Percentiles rank a stretch among this genome's conserved stretches.
phyloP scores from a whole-genome alignment of 1,284 basidiomycete species.

The Ganoderma lingzhi region DNA sequence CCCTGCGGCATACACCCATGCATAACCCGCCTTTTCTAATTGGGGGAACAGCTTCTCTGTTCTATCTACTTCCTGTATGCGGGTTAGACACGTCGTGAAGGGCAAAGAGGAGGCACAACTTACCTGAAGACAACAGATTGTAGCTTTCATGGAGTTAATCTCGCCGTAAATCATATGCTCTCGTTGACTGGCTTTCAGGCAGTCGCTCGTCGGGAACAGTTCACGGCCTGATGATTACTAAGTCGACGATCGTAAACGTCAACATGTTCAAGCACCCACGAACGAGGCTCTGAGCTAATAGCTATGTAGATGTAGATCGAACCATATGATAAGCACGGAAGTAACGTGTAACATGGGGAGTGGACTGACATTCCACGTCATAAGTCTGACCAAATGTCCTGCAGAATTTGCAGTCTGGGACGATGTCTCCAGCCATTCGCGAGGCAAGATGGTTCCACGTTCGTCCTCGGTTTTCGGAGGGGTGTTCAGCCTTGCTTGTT shows the following conservation, averaged over 20 bases:
- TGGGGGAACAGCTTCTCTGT: slow-evolving; percentile 70
- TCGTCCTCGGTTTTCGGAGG: slow-evolving; percentile 30
- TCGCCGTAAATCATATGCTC: slow-evolving; percentile 81
- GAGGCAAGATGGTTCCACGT: slow-evolving; percentile 49
- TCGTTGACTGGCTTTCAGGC: slow-evolving; percentile 77
- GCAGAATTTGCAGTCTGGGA: slow-evolving; percentile 21
- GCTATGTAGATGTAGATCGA: slow-evolving; percentile 45
- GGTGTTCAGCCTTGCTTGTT: slow-evolving; percentile 29
- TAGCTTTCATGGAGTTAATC: slow-evolving; percentile 69
- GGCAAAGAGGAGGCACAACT: background rate
- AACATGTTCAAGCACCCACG: slow-evolving; percentile 57
- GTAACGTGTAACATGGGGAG: too few relatives aligned
- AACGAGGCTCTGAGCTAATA: slow-evolving; percentile 81
- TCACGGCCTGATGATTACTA: slow-evolving; percentile 69
- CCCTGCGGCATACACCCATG: slow-evolving; percentile 69
- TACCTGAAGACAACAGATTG: slow-evolving; percentile 86
- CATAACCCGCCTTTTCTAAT: slow-evolving; percentile 67
- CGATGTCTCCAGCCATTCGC: slow-evolving; percentile 61
- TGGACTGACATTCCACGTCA: slow-evolving; percentile 82
- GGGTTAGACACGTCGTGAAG: background rate
- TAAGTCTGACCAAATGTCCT: slow-evolving; percentile 53
- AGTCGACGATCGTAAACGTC: background rate
- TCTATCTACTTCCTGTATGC: slow-evolving; percentile 75
- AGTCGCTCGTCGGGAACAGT: slow-evolving; percentile 86
- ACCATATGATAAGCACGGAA: background rate